Percentiles rank a stretch among this genome's conserved stretches.
Conservation (phyloP, 2,329 filamentous ascomycete species). For the Neopestalotiopsis sp. region DNA sequence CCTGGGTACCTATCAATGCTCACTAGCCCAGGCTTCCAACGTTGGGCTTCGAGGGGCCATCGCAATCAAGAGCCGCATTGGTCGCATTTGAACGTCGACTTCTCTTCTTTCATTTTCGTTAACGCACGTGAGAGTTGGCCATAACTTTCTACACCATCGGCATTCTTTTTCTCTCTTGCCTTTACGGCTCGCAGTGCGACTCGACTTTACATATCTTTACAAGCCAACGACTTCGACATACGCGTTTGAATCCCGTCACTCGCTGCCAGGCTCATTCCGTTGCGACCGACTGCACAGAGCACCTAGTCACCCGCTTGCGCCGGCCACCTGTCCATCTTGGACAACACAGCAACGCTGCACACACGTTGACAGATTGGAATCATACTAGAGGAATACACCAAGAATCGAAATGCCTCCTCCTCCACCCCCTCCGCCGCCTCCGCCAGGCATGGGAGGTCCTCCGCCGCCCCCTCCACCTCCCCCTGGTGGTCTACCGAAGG, state of each 20-base stretch:
- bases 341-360: not conserved
- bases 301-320: not conserved
- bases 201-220: not conserved
- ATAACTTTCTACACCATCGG: not conserved
- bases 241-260: not conserved
- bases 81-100: not conserved
- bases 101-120: not conserved
- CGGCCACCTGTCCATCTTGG: not conserved
- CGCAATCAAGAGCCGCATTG: not conserved
- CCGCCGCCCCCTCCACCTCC: constrained; percentile 66
- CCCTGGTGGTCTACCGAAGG: constrained; percentile 61
- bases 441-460: constrained; percentile 58
- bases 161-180: not conserved
- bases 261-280: not conserved
- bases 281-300: not conserved
- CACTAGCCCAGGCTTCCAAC: constrained; percentile 9
- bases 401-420: constrained; percentile 55
- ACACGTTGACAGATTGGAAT: not conserved
- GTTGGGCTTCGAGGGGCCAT: constrained; percentile 11
- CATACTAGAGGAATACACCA: not conserved
- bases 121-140: not conserved
- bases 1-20: not conserved
- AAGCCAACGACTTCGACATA: not conserved
- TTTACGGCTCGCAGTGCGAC: not conserved
- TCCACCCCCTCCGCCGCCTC: constrained; percentile 74